phyloP scores from a whole-genome alignment of 768 basidiomycete genomes.

The Hericium alpestre region DNA sequence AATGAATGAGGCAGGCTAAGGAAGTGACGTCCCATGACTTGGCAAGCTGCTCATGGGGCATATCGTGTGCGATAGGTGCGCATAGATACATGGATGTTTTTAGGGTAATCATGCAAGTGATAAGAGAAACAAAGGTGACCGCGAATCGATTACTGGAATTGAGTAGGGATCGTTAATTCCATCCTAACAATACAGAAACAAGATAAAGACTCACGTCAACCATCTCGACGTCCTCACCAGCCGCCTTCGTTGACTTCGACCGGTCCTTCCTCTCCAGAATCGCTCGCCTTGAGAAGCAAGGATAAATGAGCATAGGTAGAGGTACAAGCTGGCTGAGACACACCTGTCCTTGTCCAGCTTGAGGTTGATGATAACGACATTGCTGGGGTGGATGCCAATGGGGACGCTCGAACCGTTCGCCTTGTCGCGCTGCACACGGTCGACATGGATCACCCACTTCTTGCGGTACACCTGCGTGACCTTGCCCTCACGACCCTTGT shows the following conservation, averaged over 20 bases:
- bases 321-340: slow-evolving; percentile 11
- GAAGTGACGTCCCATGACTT: neutral
- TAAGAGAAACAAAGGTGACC: slow-evolving; percentile 19
- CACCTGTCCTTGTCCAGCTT: slow-evolving; percentile 89
- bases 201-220: slow-evolving; percentile 50
- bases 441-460: slow-evolving; percentile 98
- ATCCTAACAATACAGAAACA: slow-evolving; percentile 3
- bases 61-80: slow-evolving; percentile 38
- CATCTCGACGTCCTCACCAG: slow-evolving; percentile 63
- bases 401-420: slow-evolving; percentile 89
- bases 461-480: slow-evolving; percentile 96
- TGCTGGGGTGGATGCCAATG: slow-evolving; percentile 94
- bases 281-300: slow-evolving; percentile 44
- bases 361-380: slow-evolving; percentile 86
- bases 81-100: slow-evolving; percentile 64
- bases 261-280: slow-evolving; percentile 82
- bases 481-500: slow-evolving; percentile 99
- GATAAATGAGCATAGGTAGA: neutral
- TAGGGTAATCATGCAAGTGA: slow-evolving; percentile 26
- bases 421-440: slow-evolving; percentile 96
- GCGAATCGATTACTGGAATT: slow-evolving; percentile 26
- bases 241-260: slow-evolving; percentile 41
- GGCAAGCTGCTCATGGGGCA: slow-evolving; percentile 33
- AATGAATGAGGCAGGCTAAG: neutral
- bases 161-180: slow-evolving; percentile 4